Evolutionary conservation across 371 early-diverging fungal genomes (phyloP), one percentile per base, ranked within the genome.

Genomic region (Mortierella sp.): DNA sequence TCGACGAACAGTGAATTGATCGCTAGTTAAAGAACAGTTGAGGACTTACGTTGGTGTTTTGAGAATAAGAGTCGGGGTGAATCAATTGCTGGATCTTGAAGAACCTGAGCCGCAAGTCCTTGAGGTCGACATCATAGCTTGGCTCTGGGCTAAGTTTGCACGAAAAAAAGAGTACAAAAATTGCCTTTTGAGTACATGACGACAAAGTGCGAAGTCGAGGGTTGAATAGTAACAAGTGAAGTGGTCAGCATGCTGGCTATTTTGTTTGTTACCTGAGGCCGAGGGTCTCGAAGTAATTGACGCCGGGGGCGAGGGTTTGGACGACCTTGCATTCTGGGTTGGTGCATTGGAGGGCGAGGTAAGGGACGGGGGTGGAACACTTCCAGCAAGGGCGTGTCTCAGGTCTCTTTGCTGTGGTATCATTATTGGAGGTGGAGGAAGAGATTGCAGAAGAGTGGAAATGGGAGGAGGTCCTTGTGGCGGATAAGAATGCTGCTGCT

Each of bases 1-100:
- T 10, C 18, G 2, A 29, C n/a, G 24, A 4, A 49, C 32, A 12
- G 27, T 27, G 32, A 11, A 6, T 4, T 51, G 51, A 51, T 51
- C 21, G 16, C 4, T 49, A 16, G 18, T 49, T 4, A 49, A 16
- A 14, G 18, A 18, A 49, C 4, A 49, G 2, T 18, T 5, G 49
- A 49, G 0, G 2, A 7, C 16, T 86, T 89, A 95, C 96, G 83
- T 92, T 90, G 58, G 90, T 90, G 87, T 91, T 92, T 54, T 92
- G 92, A 8, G 95, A 91, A 76, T 91, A 95, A 48, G 94, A 94
- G 85, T 98, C 98, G 10, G 98, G 98, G 88, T 98, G 98, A 12
- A 96, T 95, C 11, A 88, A 89, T 90, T 96, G 96, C 85, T 98
- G 98, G 68, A 96, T 87, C 58, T 75, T 87, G 43, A 97, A 87